Percentiles rank a stretch among this genome's conserved stretches.
phyloP scores from a whole-genome alignment of 2,329 filamentous ascomycete species.

The Epichloe sibirici region DNA sequence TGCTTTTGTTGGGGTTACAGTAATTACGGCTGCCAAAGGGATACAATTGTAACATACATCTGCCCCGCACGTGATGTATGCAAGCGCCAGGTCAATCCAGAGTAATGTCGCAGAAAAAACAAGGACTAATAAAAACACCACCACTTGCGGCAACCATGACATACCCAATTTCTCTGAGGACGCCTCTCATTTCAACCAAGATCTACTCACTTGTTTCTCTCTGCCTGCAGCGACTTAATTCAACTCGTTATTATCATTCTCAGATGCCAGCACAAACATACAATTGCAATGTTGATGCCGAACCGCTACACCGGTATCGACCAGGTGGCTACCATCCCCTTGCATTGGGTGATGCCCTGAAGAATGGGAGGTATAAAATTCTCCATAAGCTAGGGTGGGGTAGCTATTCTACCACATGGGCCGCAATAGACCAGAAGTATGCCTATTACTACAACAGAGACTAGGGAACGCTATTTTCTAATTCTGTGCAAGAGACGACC shows the following conservation, averaged over 20 bases:
- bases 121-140: too few relatives aligned
- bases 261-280: background rate
- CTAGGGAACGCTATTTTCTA: background rate
- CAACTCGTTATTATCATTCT: background rate
- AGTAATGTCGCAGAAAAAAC: too few relatives aligned
- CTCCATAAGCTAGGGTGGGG: too few relatives aligned
- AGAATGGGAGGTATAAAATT: too few relatives aligned
- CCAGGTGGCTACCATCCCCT: background rate
- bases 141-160: too few relatives aligned
- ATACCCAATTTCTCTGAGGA: too few relatives aligned
- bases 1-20: too few relatives aligned
- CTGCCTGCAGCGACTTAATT: background rate
- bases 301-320: background rate
- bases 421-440: background rate
- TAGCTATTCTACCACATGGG: background rate
- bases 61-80: too few relatives aligned
- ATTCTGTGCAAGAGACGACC: background rate
- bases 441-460: background rate
- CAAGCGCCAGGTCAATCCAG: too few relatives aligned
- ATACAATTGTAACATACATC: too few relatives aligned
- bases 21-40: too few relatives aligned
- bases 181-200: background rate
- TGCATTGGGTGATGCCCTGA: too few relatives aligned
- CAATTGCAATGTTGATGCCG: background rate
- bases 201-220: background rate